Base-by-base conservation (phyloP, 257 asterid species). In the Nemophila menziesii region DNA sequence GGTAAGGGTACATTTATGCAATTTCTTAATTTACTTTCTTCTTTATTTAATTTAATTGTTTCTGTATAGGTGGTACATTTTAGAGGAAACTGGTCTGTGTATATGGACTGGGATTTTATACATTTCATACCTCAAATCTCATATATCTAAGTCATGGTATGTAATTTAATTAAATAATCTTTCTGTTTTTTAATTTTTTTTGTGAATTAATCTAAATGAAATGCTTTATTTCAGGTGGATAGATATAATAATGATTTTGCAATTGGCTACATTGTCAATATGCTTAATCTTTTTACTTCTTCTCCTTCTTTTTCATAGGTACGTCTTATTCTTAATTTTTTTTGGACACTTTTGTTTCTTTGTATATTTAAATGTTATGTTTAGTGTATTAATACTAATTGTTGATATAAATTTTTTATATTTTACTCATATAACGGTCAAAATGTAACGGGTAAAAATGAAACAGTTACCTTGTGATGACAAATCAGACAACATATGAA, bases 401-500 rank as follows among this genome's bases (percentile, higher is more conserved):
- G n/a, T n/a, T n/a, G n/a, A 15, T 53, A 20, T 15, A 17, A 29
- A 20, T 20, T 39, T 52, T 26, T 62, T 15, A 11, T 16, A 14
- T 15, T 70, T 53, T 57, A 26, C 57, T 38, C 18, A n/a, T n/a
- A n/a, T n/a, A n/a, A n/a, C n/a, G n/a, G n/a, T n/a, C n/a, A n/a
- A n/a, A n/a, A n/a, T n/a, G n/a, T n/a, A n/a, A n/a, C n/a, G n/a
- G n/a, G n/a, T n/a, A n/a, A n/a, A n/a, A n/a, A n/a, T 67, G 64
- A 39, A 49, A 47, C 86, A 90, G 98, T 78, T 90, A 78, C 72
- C 94, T 90, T 55, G 69, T 77, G 49, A 33, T 81, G 78, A 85
- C 93, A 47, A 90, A 90, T 58, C 98, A 90, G 62, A 90, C 94
- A 51, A 90, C 98, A 14, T 90, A 85, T 16, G 98, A 90, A 68